Percentiles rank a stretch among this genome's conserved stretches.
Evolutionary conservation across 2,329 filamentous ascomycete species (phyloP).

Genomic region (Colletotrichum euphorbiae): DNA sequence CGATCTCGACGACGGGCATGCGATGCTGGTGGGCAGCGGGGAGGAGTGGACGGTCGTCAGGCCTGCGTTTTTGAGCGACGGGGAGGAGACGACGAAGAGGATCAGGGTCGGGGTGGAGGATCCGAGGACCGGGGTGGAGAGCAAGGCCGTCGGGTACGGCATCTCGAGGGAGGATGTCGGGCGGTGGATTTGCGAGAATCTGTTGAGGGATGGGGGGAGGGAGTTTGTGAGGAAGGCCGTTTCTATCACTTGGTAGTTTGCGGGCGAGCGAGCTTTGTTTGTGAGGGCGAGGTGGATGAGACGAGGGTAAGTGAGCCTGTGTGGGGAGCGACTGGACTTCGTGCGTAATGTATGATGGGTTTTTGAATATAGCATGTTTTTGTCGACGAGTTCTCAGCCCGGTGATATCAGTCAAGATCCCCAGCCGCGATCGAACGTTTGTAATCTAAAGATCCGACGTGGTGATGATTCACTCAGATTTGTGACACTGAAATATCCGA

Average conservation of each 20-base stretch:
- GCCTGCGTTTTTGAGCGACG: constrained; percentile 51
- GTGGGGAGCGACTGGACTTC: too few species aligned
- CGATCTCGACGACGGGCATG: constrained; percentile 56
- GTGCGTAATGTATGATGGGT: too few species aligned
- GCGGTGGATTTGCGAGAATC: constrained; percentile 58
- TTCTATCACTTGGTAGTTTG: constrained; percentile 50
- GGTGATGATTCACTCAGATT: too few species aligned
- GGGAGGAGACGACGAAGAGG: constrained; percentile 41
- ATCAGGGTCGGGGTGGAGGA: constrained; percentile 57
- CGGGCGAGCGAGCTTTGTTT: too few species aligned
- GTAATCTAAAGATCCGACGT: too few species aligned
- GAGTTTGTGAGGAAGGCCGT: constrained; percentile 52
- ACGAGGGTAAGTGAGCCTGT: too few species aligned
- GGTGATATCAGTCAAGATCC: too few species aligned
- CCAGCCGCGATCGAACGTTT: too few species aligned
- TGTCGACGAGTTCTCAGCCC: too few species aligned
- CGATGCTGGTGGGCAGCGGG: constrained; percentile 42
- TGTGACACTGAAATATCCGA: not conserved
- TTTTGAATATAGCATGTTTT: too few species aligned
- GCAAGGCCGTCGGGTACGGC: constrained; percentile 56
- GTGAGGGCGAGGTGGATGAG: too few species aligned
- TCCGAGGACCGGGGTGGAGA: constrained; percentile 47
- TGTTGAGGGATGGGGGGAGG: constrained; percentile 44
- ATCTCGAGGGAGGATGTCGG: constrained; percentile 62
- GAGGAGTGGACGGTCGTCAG: constrained; percentile 54